Percentiles rank a stretch among this genome's conserved stretches.
These are phyloP conservation scores for Fusarium concolor DNA, from an alignment of 2,329 filamentous ascomycete genomes.

Conservation along the genomic window DNA sequence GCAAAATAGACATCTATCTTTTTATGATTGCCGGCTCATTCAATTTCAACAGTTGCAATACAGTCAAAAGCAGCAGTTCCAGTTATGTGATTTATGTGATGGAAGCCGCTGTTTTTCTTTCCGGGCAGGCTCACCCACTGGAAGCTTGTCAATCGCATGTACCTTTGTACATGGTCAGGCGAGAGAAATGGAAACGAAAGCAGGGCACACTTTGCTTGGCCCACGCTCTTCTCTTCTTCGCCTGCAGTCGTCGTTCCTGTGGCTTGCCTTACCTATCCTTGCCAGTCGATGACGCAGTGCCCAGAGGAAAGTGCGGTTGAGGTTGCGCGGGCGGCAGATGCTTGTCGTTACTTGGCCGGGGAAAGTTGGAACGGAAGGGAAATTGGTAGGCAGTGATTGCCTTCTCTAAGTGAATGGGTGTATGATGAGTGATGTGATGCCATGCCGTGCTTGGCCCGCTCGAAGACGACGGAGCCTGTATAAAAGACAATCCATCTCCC, in stretches of 20 bases:
- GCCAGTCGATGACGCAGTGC: conserved; percentile 52
- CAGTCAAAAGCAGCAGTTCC: neutral
- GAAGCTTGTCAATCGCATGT: conserved; percentile 18
- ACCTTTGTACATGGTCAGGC: conserved; percentile 22
- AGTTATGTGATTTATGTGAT: neutral
- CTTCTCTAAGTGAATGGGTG: conserved; percentile 3
- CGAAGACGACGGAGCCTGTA: conserved; percentile 29
- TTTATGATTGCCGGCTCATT: fast-evolving
- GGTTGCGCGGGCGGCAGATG: conserved; percentile 20
- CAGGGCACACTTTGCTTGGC: conserved; percentile 40
- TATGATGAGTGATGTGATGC: conserved; percentile 32
- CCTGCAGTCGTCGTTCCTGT: conserved; percentile 26
- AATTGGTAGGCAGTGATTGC: conserved; percentile 25
- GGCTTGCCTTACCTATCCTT: conserved; percentile 35
- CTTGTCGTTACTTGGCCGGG: conserved; percentile 26
- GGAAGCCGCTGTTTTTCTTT: neutral
- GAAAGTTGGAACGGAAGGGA: conserved; percentile 38
- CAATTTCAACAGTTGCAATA: neutral
- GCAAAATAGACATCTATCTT: neutral
- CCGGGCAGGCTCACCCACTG: neutral
- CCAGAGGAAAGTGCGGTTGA: conserved; percentile 37
- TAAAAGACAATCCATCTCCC: conserved; percentile 43
- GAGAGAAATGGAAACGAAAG: conserved; percentile 21
- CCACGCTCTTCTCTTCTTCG: conserved; percentile 15
- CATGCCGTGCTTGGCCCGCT: conserved; percentile 14